phyloP scores from a whole-genome alignment of 805 yeast species.

The Suhomyces canberraensis region DNA sequence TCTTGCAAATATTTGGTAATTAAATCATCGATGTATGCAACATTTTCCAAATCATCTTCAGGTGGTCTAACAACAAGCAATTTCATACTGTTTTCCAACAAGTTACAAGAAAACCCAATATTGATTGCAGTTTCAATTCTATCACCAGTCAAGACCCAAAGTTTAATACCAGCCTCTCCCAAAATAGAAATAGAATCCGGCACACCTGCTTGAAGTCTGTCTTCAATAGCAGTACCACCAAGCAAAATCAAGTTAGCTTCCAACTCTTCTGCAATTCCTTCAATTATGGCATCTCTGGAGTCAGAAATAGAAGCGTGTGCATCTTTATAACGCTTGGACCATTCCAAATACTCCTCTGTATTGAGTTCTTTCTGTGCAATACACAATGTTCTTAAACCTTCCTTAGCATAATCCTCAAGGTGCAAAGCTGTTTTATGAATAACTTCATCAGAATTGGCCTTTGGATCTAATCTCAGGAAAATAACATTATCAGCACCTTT shows the following conservation, averaged over 20 bases:
- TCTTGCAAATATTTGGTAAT: conserved; percentile 48
- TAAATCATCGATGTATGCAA: conserved; percentile 31
- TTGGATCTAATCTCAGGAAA: conserved; percentile 38
- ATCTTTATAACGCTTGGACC: conserved; percentile 55
- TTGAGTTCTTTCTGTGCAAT: conserved; percentile 57
- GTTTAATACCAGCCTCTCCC: conserved; percentile 74
- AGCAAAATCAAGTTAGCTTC: conserved; percentile 62
- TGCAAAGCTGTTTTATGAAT: conserved; percentile 58
- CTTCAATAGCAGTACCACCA: conserved; percentile 88
- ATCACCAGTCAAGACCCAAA: conserved; percentile 87
- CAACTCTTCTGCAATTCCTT: conserved; percentile 52
- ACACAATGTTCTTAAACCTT: conserved; percentile 76
- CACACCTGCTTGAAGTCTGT: conserved; percentile 81
- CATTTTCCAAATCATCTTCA: conserved; percentile 33
- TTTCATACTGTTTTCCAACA: conserved; percentile 74
- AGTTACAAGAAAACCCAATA: conserved; percentile 81
- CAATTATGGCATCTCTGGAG: conserved; percentile 57
- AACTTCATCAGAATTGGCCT: conserved; percentile 42
- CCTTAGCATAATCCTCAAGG: conserved; percentile 67
- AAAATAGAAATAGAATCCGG: conserved; percentile 73
- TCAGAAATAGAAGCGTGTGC: conserved; percentile 55
- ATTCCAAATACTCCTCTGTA: conserved; percentile 42
- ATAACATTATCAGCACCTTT: conserved; percentile 82
- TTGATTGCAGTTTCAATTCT: conserved; percentile 88
- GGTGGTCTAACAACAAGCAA: conserved; percentile 59